Base-by-base conservation (phyloP, 257 asterid genomes). In the Przewalskia tangutica region DNA sequence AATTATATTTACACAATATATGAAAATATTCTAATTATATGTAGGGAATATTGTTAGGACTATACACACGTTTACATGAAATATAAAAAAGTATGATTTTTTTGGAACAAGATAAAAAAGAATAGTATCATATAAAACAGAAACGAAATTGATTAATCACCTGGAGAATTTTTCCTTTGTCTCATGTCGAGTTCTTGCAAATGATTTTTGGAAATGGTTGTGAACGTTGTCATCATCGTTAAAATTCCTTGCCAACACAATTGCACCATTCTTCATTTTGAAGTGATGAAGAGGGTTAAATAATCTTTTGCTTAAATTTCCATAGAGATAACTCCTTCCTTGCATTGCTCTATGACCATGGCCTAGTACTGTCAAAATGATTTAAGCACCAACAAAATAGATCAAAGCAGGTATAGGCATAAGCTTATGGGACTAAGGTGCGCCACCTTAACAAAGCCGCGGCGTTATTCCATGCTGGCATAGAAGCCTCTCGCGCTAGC, bases 241-340 rank as follows among this genome's bases (percentile, higher is more conserved):
- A 0, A 83, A 46, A 82, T 84, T 87, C 27, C 77, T 56, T 7
- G 90, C 78, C 7, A 89, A 79, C 50, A 86, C 89, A 75, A 90
- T 91, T 65, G 93, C 95, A 63, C 93, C 93, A 82, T 86, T 91
- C 83, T 89, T 89, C 77, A 91, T 77, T 81, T 86, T 90, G 86
- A 93, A 70, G 77, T 88, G 88, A 70, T 92, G 91, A 70, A 89
- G 78, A 78, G 93, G 90, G 82, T 82, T 88, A 86, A 83, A 81
- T 81, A 82, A 81, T 83, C 87, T 86, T 59, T 83, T 83, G 85
- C 84, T 85, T 80, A 86, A 2, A 59, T 85, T 59, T 51, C 87
- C 87, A 79, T 86, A 79, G 51, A 82, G 65, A 79, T 86, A 84
- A 78, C 86, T 84, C 62, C 91, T 89, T 84, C 91, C 90, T 84